phyloP scores from a whole-genome alignment of 768 basidiomycete genomes.

The Inosperma sp. region DNA sequence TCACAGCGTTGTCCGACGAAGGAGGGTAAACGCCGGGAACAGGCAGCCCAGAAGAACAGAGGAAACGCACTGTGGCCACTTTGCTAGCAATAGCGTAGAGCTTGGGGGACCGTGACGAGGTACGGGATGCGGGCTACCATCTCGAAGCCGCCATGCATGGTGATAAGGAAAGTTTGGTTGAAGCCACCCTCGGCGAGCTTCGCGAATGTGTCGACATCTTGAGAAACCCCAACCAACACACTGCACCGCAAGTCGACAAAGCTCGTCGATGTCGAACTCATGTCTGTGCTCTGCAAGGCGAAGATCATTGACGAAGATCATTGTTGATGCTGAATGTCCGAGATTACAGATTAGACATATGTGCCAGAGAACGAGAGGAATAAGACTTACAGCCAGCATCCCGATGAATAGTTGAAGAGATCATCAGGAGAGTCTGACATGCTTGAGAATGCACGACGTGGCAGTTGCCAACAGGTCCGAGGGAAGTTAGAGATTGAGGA shows the following conservation, averaged over 20 bases:
- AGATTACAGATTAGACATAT: constrained; percentile 27
- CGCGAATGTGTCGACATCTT: constrained; percentile 31
- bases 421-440: no score
- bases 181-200: constrained; percentile 48
- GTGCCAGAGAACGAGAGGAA: constrained; percentile 27
- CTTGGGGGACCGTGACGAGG: constrained; percentile 34
- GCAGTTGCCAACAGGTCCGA: no score
- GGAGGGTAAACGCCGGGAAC: constrained; percentile 41
- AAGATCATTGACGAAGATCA: no score
- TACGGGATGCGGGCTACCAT: constrained; percentile 43
- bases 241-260: constrained; percentile 41
- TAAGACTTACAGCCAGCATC: constrained; percentile 37
- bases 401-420: constrained; percentile 38
- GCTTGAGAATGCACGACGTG: no score
- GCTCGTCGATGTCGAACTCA: constrained; percentile 32
- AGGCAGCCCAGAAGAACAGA: constrained; percentile 37
- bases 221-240: constrained; percentile 34
- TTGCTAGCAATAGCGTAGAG: constrained; percentile 41
- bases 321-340: constrained; percentile 33
- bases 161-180: constrained; percentile 39
- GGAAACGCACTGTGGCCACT: constrained; percentile 41
- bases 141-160: constrained; percentile 31
- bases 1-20: constrained; percentile 35
- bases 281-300: constrained; percentile 40
- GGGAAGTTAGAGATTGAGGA: no score